phyloP scores from a whole-genome alignment of 2,329 filamentous ascomycete genomes.

The Pseudogymnoascus sp. region DNA sequence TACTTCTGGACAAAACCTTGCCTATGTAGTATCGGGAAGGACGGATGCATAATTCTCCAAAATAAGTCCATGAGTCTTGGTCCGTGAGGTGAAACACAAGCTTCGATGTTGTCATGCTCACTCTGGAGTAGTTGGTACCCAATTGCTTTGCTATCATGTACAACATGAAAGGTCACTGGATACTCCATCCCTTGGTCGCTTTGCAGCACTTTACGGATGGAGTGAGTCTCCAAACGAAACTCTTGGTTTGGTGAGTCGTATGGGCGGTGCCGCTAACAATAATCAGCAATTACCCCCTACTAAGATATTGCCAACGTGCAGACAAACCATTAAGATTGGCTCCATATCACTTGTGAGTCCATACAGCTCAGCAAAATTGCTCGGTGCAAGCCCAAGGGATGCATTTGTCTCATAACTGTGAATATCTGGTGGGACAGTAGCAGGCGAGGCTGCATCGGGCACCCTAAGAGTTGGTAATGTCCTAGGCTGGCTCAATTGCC shows the following conservation, averaged over 20 bases:
- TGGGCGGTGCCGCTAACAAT: neutral
- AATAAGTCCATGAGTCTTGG: conserved; percentile 23
- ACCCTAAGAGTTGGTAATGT: neutral
- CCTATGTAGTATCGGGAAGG: conserved; percentile 48
- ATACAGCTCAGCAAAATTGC: neutral
- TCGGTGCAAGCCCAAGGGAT: neutral
- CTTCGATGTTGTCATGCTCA: conserved; percentile 28
- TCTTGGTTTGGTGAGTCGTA: neutral
- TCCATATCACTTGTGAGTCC: neutral
- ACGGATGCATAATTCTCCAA: conserved; percentile 41
- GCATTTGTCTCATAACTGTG: neutral
- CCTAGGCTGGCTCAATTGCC: neutral
- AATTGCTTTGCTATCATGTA: neutral
- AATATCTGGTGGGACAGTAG: neutral
- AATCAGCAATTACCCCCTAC: neutral
- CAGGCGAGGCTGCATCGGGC: neutral
- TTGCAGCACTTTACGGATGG: neutral
- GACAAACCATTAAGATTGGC: neutral
- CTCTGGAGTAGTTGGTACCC: neutral
- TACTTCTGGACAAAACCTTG: conserved; percentile 57
- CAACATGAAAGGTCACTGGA: neutral
- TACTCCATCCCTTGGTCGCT: neutral
- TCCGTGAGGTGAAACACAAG: conserved; percentile 23
- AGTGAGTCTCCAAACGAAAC: neutral
- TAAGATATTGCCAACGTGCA: neutral